Evolutionary conservation across 1,284 basidiomycete species (phyloP), one percentile per base, ranked within the genome.

Genomic region (Apiotrichum laibachii): DNA sequence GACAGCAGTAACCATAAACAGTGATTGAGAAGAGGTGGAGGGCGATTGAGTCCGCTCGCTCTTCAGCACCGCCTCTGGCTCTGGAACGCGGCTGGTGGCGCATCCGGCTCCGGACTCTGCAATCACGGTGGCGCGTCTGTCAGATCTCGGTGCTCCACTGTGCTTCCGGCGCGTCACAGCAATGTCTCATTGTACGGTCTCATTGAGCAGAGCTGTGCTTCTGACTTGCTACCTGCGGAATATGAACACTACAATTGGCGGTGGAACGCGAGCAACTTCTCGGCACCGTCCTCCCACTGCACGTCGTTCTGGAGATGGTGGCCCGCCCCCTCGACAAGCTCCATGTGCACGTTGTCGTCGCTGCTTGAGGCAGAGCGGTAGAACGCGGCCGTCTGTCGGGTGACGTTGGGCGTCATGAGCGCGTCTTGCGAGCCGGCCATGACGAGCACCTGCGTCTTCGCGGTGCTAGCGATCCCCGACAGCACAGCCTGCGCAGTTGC

Each of bases 271-370:
- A 59, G 45, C 2, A 59, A 50, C 19, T 42, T 39, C 19, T 16
- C 50, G 13, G 58, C 58, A 0, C 58, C 58, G 2, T 59, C 53
- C 44, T 55, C 44, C 58, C 58, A 59, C 40, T 55, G 58, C 45
- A 59, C 53, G 33, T 59, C 49, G 21, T 59, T 59, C 40, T 59
- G 58, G 33, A 59, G 54, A 12, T 59, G 58, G 31, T 59, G 58
- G 1, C 58, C 58, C 0, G 58, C 58, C n/a, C 58, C 58, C 37
- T 47, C n/a, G 15, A 59, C 58, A 12, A 59, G 43, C 49, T 55
- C 53, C 19, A 59, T 18, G 15, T 40, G 33, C 1, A 48, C 53
- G n/a, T 33, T 34, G 18, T 45, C 42, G 8, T 53, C 35, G 18
- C 13, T 31, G 7, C 8, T 10, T 13, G 42, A 22, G 13, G 40